Evolutionary conservation across 768 basidiomycete species (phyloP), one percentile per base, ranked within the genome.

Genomic region (Rhizopogon sp.): DNA sequence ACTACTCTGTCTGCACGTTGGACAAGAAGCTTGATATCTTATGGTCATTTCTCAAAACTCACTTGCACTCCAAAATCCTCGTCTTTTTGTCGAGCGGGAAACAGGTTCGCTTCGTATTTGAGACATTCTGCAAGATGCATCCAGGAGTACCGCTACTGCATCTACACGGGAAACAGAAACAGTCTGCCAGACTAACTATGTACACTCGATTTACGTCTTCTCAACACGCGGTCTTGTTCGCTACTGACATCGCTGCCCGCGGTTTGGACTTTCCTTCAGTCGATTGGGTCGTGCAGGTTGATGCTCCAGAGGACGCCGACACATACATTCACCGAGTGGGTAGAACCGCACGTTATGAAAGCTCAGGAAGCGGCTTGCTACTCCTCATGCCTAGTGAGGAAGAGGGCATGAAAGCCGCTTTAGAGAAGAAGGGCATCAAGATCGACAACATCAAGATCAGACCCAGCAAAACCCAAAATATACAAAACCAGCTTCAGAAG

Each of bases 301-400:
- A 99, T 69, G 92, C 91, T 3, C 96, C 96, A 0, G 96, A 99
- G 72, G 96, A 99, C 64, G 93, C 88, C 5, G 94, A 97, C 46
- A 99, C 94, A 10, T 98, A 99, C 68, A 93, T 99, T 40, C 96
- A 99, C 68, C 85, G 96, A 31, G 95, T 99, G 2, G 96, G 96
- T 0, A 80, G 96, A 44, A 99, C 96, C 14, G 96, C 96, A 43
- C 77, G 96, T 47, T 98, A 98, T 64, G 87, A 95, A 66, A 88
- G 88, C 58, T 84, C 87, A 33, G 97, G 97, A 0, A 91, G 93
- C 65, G 88, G 84, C 0, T 70, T 98, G 37, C 69, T 97, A 60
- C 76, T 99, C 54, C 71, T 98, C 14, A 68, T 88, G 62, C 96
- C 96, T 2, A 93, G 87, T 66, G 97, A 99, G 68, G 93, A 97